Conservation (phyloP, 2,329 filamentous ascomycete species). For the Epichloe elymi region DNA sequence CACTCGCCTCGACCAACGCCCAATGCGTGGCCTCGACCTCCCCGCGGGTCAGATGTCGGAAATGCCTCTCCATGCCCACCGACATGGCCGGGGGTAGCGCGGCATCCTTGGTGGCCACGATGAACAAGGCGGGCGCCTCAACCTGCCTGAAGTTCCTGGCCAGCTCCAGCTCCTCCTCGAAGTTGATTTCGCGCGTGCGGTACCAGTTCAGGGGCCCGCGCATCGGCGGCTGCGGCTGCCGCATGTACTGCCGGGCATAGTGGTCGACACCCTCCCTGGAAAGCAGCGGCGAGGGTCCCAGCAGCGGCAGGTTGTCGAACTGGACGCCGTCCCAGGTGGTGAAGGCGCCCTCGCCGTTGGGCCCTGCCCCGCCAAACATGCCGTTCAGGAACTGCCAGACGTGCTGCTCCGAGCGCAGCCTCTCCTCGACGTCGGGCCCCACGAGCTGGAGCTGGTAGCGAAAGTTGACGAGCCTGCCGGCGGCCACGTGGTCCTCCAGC, state of each 20-base stretch:
- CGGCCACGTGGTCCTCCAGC: conserved; percentile 45
- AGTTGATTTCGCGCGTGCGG: conserved; percentile 58
- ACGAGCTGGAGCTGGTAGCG: conserved; percentile 74
- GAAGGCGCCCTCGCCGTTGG: conserved; percentile 44
- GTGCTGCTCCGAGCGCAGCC: conserved; percentile 42
- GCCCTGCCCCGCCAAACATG: conserved; percentile 53
- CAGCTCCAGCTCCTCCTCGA: conserved; percentile 56
- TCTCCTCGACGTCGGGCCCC: conserved; percentile 50
- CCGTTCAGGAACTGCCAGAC: conserved; percentile 58
- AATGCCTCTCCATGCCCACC: conserved; percentile 53
- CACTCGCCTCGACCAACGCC: conserved; percentile 63
- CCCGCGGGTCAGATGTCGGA: conserved; percentile 49
- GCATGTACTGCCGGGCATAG: conserved; percentile 61
- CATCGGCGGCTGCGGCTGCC: conserved; percentile 44
- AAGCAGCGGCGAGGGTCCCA: conserved; percentile 47
- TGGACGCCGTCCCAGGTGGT: conserved; percentile 46
- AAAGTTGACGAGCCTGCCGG: conserved; percentile 50
- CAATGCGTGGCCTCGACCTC: conserved; percentile 67
- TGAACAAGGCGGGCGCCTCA: conserved; percentile 56
- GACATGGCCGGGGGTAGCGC: conserved; percentile 64
- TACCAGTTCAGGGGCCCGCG: conserved; percentile 85
- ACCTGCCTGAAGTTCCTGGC: conserved; percentile 43
- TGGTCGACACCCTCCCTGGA: conserved; percentile 59
- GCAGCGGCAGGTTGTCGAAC: conserved; percentile 45
- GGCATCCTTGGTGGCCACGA: conserved; percentile 56